Base-by-base conservation (phyloP, 164 flowering plant genomes). In the Vitis riparia region DNA sequence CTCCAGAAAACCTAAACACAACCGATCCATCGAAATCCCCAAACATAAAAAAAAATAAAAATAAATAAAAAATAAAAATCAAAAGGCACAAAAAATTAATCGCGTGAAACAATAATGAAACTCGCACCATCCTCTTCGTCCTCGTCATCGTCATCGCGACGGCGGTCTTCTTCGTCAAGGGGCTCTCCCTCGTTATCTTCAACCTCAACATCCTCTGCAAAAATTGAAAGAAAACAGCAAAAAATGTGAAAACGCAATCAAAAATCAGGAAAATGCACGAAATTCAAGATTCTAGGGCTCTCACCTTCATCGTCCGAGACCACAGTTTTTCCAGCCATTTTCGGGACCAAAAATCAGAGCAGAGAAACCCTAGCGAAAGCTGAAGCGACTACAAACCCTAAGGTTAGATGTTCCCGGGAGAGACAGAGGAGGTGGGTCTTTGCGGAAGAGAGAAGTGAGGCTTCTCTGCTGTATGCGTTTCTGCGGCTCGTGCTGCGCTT, bases 101-200 rank as follows among this genome's bases (percentile, higher is more conserved):
- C 69, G 57, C 59, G 7, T 1, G 11, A 47, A 15, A 9, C 30
- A 15, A 55, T 61, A 23, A 12, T 12, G 11, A 69, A 68, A 30
- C 16, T 3, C 61, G 51, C 72, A 76, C 77, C 83, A 16, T 78
- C 88, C 3, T 87, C 89, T 11, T 82, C 92, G 10, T 87, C 97
- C 2, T 89, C 92, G 0, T 88, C 90, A 1, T 83, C 85, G 2
- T 84, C 89, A 5, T 82, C 81, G n/a, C 79, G 49, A 59, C 76
- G 3, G 51, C 81, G 3, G 44, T 37, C 44, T 3, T 72, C 87
- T 2, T 71, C 83, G 0, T 85, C 88, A 8, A 63, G 79, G 3
- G 65, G 71, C 71, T 86, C 88, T 53, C 82, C 81, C 27, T 80
- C 89, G 10, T 83, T 85, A 47, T 84, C 91, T 51, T 78, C 88